Conservation (phyloP, 1,284 basidiomycete genomes). For the Trametes sp. region DNA sequence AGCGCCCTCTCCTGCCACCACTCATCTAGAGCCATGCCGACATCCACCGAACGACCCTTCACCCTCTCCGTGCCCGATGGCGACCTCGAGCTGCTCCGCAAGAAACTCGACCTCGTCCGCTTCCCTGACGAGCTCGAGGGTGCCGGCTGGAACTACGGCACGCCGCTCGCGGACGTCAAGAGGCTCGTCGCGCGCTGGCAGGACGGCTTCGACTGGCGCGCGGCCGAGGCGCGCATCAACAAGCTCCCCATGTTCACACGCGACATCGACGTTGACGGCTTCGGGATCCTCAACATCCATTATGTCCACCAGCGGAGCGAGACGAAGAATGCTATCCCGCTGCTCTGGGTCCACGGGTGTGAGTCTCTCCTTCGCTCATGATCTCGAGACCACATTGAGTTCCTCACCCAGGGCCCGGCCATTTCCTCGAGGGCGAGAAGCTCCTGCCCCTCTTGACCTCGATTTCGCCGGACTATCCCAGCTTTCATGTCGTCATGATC, state of each 20-base stretch:
- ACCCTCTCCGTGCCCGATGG: constrained; percentile 51
- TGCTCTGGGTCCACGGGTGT: constrained; percentile 64
- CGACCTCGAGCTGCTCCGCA: constrained; percentile 45
- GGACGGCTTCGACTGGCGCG: constrained; percentile 56
- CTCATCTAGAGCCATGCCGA: too few species aligned
- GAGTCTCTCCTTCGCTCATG: not conserved
- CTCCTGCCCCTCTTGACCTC: constrained; percentile 57
- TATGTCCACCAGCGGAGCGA: constrained; percentile 58
- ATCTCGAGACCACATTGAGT: not conserved
- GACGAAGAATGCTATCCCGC: constrained; percentile 51
- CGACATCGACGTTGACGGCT: constrained; percentile 54
- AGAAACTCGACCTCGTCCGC: constrained; percentile 49
- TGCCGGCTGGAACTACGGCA: constrained; percentile 55
- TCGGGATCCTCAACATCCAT: constrained; percentile 54
- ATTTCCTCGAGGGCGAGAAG: constrained; percentile 62
- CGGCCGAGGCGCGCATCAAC: constrained; percentile 53
- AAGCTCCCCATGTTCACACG: too few species aligned
- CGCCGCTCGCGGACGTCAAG: constrained; percentile 53
- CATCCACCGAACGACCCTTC: constrained; percentile 49
- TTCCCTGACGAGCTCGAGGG: constrained; percentile 60
- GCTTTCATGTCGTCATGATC: constrained; percentile 64
- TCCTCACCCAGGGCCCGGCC: constrained; percentile 66
- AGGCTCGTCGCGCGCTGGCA: constrained; percentile 54
- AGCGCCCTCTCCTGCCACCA: too few species aligned
- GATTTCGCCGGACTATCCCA: constrained; percentile 52